Evolutionary conservation across 2,329 filamentous ascomycete species (phyloP), one percentile per base, ranked within the genome.

Genomic region (Fusarium sp.): DNA sequence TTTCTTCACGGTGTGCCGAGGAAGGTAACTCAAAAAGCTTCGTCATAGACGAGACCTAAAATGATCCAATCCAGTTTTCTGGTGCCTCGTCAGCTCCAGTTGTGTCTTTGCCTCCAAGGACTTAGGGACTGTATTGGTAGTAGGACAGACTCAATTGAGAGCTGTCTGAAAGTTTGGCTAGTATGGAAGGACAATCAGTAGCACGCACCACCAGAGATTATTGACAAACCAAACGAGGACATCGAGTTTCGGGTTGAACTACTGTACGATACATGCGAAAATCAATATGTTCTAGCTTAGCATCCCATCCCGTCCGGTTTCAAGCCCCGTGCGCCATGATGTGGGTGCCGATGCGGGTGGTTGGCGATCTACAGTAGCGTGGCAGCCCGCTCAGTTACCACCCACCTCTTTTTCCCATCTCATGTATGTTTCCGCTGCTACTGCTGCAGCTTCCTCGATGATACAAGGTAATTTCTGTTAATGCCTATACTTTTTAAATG

Each of bases 281-380:
- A 57, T 50, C 53, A 48, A 46, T 48, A 44, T 52, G 50, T 68
- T 58, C 47, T 68, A 57, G 65, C 31, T 16, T 13, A 33, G 16
- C 57, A 53, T 63, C 63, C 54, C 43, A 44, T 61, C 39, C 47
- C 43, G 57, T n/a, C 41, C 33, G 38, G 64, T 33, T 57, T 44
- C 42, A 66, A 69, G 56, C 48, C 49, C 52, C 56, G 64, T 57
- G 54, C 46, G 42, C 35, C 39, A 48, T 57, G 58, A 55, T 62
- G 54, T 56, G 57, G 66, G 66, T 61, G 46, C 39, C 44, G 43
- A 62, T 62, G 56, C 39, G 57, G 64, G 60, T 66, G 63, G 64
- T 61, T 55, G 68, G 63, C 63, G 68, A 71, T 70, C 68, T 67
- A n/a, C 33, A 35, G 29, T 10, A 68, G 68, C 68, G 68, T 70